Evolutionary conservation across 1,139 yeast species (phyloP).

Genomic region (Wickerhamomyces sp.): DNA sequence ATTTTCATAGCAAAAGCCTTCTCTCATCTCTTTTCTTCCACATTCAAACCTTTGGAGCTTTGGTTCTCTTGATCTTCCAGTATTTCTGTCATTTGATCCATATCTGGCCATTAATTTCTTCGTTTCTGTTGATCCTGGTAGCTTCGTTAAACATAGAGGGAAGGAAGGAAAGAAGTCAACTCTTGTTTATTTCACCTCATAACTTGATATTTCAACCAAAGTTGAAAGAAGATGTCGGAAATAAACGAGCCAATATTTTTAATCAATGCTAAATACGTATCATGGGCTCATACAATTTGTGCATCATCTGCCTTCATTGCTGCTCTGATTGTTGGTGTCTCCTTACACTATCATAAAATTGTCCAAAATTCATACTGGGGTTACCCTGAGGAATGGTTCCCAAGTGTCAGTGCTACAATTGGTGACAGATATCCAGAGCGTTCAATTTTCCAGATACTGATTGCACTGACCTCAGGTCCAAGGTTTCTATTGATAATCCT

Average conservation of each 20-base stretch:
- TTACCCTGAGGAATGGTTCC: constrained; percentile 98
- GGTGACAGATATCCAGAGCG: constrained; percentile 97
- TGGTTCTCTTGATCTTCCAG: too few relatives aligned
- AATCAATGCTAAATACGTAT: constrained; percentile 57
- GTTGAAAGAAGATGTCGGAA: not conserved
- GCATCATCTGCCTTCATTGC: constrained; percentile 70
- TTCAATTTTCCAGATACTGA: constrained; percentile 80
- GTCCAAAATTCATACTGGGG: constrained; percentile 83
- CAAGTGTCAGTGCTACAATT: constrained; percentile 93
- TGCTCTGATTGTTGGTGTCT: constrained; percentile 69
- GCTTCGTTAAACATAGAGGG: too few relatives aligned
- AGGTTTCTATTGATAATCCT: constrained; percentile 69
- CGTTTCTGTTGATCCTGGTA: too few relatives aligned
- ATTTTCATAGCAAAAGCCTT: too few relatives aligned
- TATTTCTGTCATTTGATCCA: too few relatives aligned
- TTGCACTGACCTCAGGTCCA: constrained; percentile 78
- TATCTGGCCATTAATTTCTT: too few relatives aligned
- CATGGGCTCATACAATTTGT: constrained; percentile 65
- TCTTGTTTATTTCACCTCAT: too few relatives aligned
- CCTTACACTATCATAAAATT: constrained; percentile 77
- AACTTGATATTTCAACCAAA: too few relatives aligned
- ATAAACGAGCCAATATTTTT: constrained; percentile 21
- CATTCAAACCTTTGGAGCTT: too few relatives aligned
- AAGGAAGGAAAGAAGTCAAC: too few relatives aligned
- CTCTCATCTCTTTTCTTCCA: too few relatives aligned